Evolutionary conservation across 1,284 basidiomycete species (phyloP), one percentile per base, ranked within the genome.

Genomic region (Cystobasidiaceae sp.): DNA sequence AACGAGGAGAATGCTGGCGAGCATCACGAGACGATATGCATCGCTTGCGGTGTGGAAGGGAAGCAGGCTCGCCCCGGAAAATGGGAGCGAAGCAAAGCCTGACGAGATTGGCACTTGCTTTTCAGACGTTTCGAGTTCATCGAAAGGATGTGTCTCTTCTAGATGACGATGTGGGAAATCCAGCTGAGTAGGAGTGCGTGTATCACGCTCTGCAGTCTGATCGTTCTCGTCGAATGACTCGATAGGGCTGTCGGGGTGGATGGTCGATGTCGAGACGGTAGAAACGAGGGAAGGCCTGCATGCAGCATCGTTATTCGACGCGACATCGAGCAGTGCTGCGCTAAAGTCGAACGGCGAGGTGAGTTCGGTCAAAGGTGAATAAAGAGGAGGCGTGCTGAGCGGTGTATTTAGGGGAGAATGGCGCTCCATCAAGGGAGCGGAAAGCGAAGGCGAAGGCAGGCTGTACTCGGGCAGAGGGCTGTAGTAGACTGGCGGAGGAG

Each of bases 351-450:
- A n/a, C n/a, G n/a, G n/a, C n/a, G n/a, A n/a, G 13, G 21, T 17
- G 37, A 34, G 19, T 15, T 13, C 23, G 5, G 33, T 34, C 32
- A 34, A 44, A 11, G 55, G 55, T 3, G 55, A 44, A 30, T 57
- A 57, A 17, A 58, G 44, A 23, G 56, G 56, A 45, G 45, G 56
- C 6, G 56, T 23, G 33, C 50, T 39, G 11, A 52, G 50, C 4
- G 56, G 56, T 2, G 56, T 46, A 17, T 34, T 58, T 9, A 58
- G 25, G 23, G 56, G 56, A 6, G 56, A 46, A 21, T 58, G 56
- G 33, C 56, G 28, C 34, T 58, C 41, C 56, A 58, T 58, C 19
- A 21, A 21, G 3, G 56, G 56, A 8, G 56, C 56, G 17, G n/a
- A 44, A n/a, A 58, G 44, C 9, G 5, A 25, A 23, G 39, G 27